phyloP scores from a whole-genome alignment of 192 early-diverging fungal genomes.

The Entophlyctis luteolus region DNA sequence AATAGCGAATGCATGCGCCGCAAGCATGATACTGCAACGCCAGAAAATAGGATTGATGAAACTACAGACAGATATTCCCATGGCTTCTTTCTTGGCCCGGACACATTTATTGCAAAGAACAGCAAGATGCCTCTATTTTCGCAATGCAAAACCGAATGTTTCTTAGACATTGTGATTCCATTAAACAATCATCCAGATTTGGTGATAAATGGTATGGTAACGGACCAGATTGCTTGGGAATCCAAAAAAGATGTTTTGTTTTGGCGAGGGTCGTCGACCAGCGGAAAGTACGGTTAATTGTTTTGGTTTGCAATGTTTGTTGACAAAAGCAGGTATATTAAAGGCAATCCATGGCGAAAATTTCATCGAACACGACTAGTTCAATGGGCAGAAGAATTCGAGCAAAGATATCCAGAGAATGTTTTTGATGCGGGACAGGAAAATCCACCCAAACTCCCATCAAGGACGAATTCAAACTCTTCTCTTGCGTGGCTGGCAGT shows the following conservation, averaged over 20 bases:
- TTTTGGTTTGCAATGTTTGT: background rate
- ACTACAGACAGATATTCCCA: background rate
- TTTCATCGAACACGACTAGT: constrained; percentile 13
- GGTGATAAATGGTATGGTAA: background rate
- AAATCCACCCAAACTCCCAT: background rate
- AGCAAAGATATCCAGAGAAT: background rate
- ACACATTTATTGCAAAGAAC: background rate
- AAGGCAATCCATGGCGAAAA: background rate
- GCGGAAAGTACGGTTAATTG: background rate
- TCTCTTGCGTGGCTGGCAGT: background rate
- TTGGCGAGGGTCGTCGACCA: constrained; percentile 15
- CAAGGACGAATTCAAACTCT: background rate
- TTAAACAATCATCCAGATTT: background rate
- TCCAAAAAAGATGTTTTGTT: constrained; percentile 11
- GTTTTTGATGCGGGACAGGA: background rate
- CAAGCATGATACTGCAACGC: background rate
- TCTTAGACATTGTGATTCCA: background rate
- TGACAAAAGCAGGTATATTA: background rate
- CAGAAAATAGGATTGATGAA: background rate
- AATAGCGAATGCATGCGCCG: background rate
- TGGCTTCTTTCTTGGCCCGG: background rate
- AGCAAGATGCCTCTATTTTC: background rate
- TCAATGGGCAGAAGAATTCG: background rate
- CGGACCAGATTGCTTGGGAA: background rate
- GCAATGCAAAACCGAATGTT: background rate